Evolutionary conservation across 2,329 filamentous ascomycete genomes (phyloP), one percentile per base, ranked within the genome.

Genomic region (Gnomoniopsis sp.): DNA sequence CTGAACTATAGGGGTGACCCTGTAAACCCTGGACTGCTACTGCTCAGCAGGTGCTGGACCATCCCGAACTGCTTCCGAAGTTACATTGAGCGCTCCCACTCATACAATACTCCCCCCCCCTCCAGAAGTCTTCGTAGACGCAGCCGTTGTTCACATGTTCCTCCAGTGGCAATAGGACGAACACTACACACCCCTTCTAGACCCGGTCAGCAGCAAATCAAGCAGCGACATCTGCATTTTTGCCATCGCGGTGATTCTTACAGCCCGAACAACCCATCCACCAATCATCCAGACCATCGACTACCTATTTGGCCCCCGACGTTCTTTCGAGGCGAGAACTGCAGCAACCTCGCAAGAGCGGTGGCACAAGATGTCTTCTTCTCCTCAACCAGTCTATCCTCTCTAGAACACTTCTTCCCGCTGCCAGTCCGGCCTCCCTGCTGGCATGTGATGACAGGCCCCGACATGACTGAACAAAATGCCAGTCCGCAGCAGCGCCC

Each of bases 381-480:
- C 49, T 46, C 30, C 50, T 49, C 46, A 34, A 6, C 23, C 57
- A 56, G 30, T 52, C 49, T 34, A 41, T 46, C 46, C 34, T 55
- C 36, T 55, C 43, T 59, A 58, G 56, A 61, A 30, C 30, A 47
- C 38, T 46, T 47, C 26, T 19, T 52, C 49, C 38, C 47, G 21
- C 52, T 26, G 57, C 57, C 21, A 49, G 34, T 19, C 51, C 52
- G 34, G 48, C 38, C 51, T 46, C 30, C 59, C 44, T 49, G 19
- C 15, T 56, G 52, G 55, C 58, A 58, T 61, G 61, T 58, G 58
- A 62, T 52, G 23, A 53, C 41, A 53, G 34, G 43, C 46, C 61
- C 61, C 58, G 61, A 57, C 47, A 62, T 62, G 61, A 61, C 61
- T 46, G 58, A 62, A 53, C 55, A 58, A 52, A 52, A 62, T 61